phyloP scores from a whole-genome alignment of 164 flowering plant genomes.

The Macadamia tetraphylla region DNA sequence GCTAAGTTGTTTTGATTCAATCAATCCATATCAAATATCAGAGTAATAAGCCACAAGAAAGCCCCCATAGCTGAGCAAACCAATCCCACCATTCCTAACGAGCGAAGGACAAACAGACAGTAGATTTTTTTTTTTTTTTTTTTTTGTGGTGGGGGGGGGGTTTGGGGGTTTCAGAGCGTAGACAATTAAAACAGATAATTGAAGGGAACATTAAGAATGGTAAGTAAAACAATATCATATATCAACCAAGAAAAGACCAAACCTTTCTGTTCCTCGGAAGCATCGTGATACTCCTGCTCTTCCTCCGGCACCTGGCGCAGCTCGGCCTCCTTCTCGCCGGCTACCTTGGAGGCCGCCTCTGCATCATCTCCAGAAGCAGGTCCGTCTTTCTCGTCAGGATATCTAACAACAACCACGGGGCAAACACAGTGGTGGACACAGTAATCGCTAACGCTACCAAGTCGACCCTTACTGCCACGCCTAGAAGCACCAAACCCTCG shows the following conservation, averaged over 20 bases:
- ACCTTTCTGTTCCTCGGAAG: conserved; percentile 37
- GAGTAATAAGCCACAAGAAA: too few relatives aligned
- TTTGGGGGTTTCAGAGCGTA: too few relatives aligned
- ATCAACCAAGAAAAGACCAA: neutral
- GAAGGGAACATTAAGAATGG: too few relatives aligned
- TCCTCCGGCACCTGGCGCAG: conserved; percentile 42
- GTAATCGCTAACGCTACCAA: conserved; percentile 81
- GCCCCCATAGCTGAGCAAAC: too few relatives aligned
- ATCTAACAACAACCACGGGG: conserved; percentile 81
- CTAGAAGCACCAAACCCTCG: conserved; percentile 59
- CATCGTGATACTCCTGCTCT: conserved; percentile 43
- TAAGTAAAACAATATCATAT: neutral
- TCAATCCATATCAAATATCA: too few relatives aligned
- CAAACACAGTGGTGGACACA: conserved; percentile 81
- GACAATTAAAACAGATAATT: too few relatives aligned
- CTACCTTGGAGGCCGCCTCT: neutral
- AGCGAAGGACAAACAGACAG: too few relatives aligned
- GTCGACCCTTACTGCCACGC: conserved; percentile 36
- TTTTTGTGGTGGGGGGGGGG: too few relatives aligned
- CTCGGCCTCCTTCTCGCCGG: conserved; percentile 18
- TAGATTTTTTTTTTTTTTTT: too few relatives aligned
- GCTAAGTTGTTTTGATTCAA: too few relatives aligned
- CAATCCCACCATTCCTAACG: too few relatives aligned
- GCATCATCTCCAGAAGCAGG: conserved; percentile 1
- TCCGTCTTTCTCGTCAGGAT: conserved; percentile 42